Percentiles rank a stretch among this genome's conserved stretches.
phyloP scores from a whole-genome alignment of 305 asterid genomes.

The Solanum hybrid region DNA sequence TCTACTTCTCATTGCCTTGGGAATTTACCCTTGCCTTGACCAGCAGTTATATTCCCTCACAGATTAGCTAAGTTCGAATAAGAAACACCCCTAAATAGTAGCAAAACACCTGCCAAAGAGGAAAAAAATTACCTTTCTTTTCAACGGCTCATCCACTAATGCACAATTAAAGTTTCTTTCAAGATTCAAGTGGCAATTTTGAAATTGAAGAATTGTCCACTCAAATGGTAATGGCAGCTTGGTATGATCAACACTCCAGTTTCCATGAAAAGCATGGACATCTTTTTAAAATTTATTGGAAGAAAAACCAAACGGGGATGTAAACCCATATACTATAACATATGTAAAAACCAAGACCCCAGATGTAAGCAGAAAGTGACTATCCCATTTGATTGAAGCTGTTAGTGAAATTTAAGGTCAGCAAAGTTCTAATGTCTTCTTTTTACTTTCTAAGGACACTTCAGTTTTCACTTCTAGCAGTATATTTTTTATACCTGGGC shows the following conservation, averaged over 20 bases:
- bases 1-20: not conserved
- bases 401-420: not conserved
- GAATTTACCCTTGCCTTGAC: not conserved
- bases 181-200: not conserved
- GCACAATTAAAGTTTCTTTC: not conserved
- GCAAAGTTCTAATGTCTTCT: not conserved
- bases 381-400: not conserved
- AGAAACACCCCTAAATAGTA: not conserved
- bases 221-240: not conserved
- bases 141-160: not conserved
- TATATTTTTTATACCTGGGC: not conserved
- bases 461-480: not conserved
- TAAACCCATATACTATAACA: not conserved
- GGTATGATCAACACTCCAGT: not conserved
- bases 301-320: not conserved
- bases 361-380: not conserved
- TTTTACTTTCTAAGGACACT: not conserved
- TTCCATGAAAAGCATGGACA: not conserved
- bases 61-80: not conserved
- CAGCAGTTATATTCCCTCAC: not conserved
- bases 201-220: not conserved
- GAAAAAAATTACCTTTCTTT: not conserved
- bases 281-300: not conserved
- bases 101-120: not conserved
- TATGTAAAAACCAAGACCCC: not conserved